Conservation (phyloP, 208 protist species). For the Eutreptiella sp. region DNA sequence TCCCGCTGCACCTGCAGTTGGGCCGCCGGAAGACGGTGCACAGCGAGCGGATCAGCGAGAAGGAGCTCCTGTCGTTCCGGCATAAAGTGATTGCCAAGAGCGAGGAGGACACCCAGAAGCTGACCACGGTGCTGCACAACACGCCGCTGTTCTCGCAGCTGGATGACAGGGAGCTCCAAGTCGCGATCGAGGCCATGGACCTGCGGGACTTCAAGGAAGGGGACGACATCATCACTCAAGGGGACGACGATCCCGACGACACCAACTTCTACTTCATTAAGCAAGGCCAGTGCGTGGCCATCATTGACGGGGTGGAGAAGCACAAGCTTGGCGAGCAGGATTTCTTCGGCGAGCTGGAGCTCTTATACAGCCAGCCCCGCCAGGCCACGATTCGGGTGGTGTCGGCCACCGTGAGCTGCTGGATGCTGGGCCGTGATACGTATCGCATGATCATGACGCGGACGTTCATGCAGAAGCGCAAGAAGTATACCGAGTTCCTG, state of each 20-base stretch:
- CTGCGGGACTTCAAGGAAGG: not conserved
- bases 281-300: slow-evolving; percentile 4
- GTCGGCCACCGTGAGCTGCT: not conserved
- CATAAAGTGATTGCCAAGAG: slow-evolving; percentile 22
- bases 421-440: slow-evolving; percentile 9
- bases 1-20: no score
- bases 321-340: no score
- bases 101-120: slow-evolving; percentile 17
- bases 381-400: slow-evolving; percentile 3
- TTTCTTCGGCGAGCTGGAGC: slow-evolving; percentile 22
- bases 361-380: slow-evolving; percentile 17
- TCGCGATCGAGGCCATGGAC: not conserved
- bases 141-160: slow-evolving; percentile 27
- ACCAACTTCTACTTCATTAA: slow-evolving; percentile 12
- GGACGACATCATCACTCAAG: slow-evolving; percentile 6
- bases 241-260: slow-evolving; percentile 23
- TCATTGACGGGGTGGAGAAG: no score
- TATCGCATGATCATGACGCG: slow-evolving; percentile 22
- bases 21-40: slow-evolving; percentile 17
- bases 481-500: slow-evolving; percentile 25
- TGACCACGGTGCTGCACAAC: slow-evolving; percentile 42
- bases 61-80: slow-evolving; percentile 26
- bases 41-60: slow-evolving; percentile 18
- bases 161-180: slow-evolving; percentile 1
- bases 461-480: slow-evolving; percentile 24